Base-by-base conservation (phyloP, 257 asterid species). In the Phtheirospermum japonicum region DNA sequence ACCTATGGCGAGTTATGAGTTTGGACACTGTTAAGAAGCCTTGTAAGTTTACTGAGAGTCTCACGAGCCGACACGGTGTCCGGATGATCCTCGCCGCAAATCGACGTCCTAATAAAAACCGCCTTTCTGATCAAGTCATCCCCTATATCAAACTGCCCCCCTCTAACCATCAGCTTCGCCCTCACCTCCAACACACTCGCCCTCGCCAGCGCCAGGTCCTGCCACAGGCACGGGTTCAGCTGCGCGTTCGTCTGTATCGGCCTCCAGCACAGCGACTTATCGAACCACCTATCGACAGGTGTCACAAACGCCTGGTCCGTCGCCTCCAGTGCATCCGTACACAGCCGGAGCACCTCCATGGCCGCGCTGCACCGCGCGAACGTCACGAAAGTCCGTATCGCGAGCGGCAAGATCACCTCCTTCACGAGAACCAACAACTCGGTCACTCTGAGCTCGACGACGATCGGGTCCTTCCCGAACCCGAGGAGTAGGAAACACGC, bases 221-320 rank as follows among this genome's bases (percentile, higher is more conserved):
- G 96, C 99, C 99, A 93, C 6, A 93, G 81, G 63, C 84, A 80
- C 37, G 99, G 99, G 48, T 93, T 89, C 73, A 93, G 14, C 76
- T 93, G 97, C 0, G 99, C 97, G 0, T 70, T 85, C 23, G 96
- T 89, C 66, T 81, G 90, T 31, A 84, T 77, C 2, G 95, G 90
- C 48, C 74, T 87, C 96, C 99, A 89, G 65, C 99, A 89, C 30
- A 18, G 72, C 7, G 99, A 83, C 67, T 80, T 90, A 37, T 89
- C 92, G 82, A 91, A 55, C 95, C 97, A 89, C 53, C 81, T 89
- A 32, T 85, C 94, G 18, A 86, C 94, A 0, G 97, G 95, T 6
- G 94, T 79, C 6, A 84, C 84, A 9, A 89, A 83, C 17, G 79
- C 85, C 53, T 86, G 85, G 53, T 86, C 97, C 0, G 95, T 93